A percentile compares a stretch with the other conserved stretches of the same genome.
These are phyloP conservation scores for Neospora caninum DNA, from an alignment of 169 alveolate species.

Conservation along the genomic window DNA sequence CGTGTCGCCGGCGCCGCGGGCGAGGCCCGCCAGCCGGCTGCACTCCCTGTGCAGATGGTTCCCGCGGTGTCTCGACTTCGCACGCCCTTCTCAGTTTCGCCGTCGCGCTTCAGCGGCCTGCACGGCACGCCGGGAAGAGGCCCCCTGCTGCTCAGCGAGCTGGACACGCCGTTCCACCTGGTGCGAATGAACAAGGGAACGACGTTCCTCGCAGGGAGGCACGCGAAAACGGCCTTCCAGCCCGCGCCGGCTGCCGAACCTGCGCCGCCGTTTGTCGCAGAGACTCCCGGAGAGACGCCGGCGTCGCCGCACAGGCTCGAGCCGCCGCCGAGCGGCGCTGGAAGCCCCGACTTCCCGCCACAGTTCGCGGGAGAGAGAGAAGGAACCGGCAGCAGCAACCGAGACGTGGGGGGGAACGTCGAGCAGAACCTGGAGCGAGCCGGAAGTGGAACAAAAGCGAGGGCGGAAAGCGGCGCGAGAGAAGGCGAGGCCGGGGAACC, in stretches of 20 bases:
- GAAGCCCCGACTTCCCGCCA: no score
- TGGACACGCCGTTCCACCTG: conserved; percentile 57
- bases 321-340: no score
- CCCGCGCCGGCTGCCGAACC: background rate
- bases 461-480: background rate
- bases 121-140: background rate
- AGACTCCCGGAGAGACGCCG: no score
- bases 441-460: background rate
- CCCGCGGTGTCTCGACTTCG: background rate
- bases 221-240: background rate
- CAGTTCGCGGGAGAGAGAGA: background rate
- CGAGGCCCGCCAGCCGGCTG: background rate
- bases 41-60: background rate
- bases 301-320: no score
- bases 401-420: no score
- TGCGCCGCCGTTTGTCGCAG: no score
- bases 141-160: conserved; percentile 63
- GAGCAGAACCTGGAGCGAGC: background rate
- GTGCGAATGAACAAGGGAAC: conserved; percentile 45
- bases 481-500: background rate
- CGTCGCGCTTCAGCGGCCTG: background rate
- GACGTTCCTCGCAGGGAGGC: conserved; percentile 39
- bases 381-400: background rate
- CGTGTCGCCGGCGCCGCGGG: no score
- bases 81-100: background rate